Base-by-base conservation (phyloP, 2,329 filamentous ascomycete genomes). In the Penicillium olsonii region DNA sequence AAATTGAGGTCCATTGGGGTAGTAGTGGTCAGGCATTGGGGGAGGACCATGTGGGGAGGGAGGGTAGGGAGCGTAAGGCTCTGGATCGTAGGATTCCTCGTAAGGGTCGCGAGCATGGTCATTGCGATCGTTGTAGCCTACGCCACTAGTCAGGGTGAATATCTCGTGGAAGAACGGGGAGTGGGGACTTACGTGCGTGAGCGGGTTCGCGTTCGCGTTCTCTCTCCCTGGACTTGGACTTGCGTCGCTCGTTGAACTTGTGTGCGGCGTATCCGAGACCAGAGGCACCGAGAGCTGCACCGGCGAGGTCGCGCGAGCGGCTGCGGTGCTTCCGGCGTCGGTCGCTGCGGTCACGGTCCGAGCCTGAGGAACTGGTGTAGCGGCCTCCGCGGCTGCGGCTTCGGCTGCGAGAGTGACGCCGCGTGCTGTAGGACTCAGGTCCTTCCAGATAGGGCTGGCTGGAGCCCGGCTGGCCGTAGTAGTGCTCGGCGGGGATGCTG, bases 161-260 rank as follows among this genome's bases (percentile, higher is more conserved):
- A 49, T 49, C 51, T 46, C 19, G 49, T 11, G 41, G 31, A 34
- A 11, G 22, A 18, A 45, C 19, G 37, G 19, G 14, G 53, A 26
- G 37, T 37, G 50, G 26, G 29, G 19, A 61, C 78, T 75, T 65
- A 81, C 79, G 73, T n/a, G 73, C 73, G 55, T 73, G 67, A 46
- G 79, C 77, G 58, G 75, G 76, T 52, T 80, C 78, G 14, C 35
- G 67, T 47, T 79, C 78, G 57, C 75, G 76, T 51, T 80, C 78
- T 17, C 24, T 45, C 27, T n/a, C n/a, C n/a, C n/a, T n/a, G n/a
- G 74, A 74, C 61, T 78, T 49, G 27, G 74, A 74, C 61, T 78
- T 78, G 68, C 79, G 83, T 42, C 78, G 77, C 57, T 84, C 79
- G 52, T 78, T 77, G 44, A 79, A 76, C 61, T 84, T 80, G 61